Percentiles rank a stretch among this genome's conserved stretches.
Conservation (phyloP, 352 stramenopile species). For the Pythium phragmiticola region DNA sequence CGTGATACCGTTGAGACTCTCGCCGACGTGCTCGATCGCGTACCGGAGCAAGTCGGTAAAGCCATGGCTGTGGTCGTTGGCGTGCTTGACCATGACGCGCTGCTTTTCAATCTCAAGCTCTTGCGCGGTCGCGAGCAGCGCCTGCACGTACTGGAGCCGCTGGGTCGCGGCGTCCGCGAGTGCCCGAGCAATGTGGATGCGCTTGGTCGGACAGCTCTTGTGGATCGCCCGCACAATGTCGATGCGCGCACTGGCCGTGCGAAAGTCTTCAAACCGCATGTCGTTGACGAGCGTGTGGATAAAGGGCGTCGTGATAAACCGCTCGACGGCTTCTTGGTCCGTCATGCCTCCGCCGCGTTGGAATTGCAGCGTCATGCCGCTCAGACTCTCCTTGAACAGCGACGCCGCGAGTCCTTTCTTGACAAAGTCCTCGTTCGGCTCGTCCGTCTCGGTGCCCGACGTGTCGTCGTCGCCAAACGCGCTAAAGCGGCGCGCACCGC, state of each 20-base stretch:
- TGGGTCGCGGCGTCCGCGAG: slow-evolving; percentile 69
- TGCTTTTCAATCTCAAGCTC: slow-evolving; percentile 60
- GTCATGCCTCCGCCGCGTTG: slow-evolving; percentile 36
- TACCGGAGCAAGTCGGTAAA: slow-evolving; percentile 84
- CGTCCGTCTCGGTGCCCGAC: slow-evolving; percentile 72
- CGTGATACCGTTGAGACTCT: slow-evolving; percentile 38
- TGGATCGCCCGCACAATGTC: slow-evolving; percentile 87
- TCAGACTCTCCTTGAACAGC: slow-evolving; percentile 71
- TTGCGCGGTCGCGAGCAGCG: slow-evolving; percentile 43
- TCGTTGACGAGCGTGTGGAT: slow-evolving; percentile 79
- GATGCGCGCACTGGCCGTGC: slow-evolving; percentile 73
- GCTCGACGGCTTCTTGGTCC: slow-evolving; percentile 53
- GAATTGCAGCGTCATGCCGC: slow-evolving; percentile 27
- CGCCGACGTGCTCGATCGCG: slow-evolving; percentile 76
- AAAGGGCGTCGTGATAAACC: slow-evolving; percentile 70
- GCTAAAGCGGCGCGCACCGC: slow-evolving; percentile 34
- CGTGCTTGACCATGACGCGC: slow-evolving; percentile 49
- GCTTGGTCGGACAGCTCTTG: slow-evolving; percentile 71
- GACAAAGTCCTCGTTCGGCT: slow-evolving; percentile 84
- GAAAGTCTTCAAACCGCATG: slow-evolving; percentile 85
- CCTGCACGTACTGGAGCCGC: slow-evolving; percentile 67
- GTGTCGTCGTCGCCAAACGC: slow-evolving; percentile 62
- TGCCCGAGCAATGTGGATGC: slow-evolving; percentile 64
- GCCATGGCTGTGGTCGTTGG: slow-evolving; percentile 75
- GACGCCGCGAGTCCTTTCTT: slow-evolving; percentile 73